Conservation (phyloP, 2,329 filamentous ascomycete genomes). For the Colletotrichum gigasporum region DNA sequence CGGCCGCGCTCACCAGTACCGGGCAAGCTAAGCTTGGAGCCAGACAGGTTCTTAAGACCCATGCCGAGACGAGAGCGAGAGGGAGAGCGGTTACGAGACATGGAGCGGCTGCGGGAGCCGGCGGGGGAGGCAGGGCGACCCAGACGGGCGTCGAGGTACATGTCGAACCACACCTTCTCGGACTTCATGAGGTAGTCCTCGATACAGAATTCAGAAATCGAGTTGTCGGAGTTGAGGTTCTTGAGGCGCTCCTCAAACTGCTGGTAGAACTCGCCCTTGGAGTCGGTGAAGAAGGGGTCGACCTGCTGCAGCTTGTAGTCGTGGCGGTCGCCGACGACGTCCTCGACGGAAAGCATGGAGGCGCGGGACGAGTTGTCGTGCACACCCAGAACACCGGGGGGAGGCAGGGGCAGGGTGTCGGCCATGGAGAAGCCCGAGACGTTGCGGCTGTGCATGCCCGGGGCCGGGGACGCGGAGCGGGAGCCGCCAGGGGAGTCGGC, state of each 20-base stretch:
- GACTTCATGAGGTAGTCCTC: slow-evolving; percentile 72
- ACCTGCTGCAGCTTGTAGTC: slow-evolving; percentile 72
- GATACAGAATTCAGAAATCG: slow-evolving; percentile 68
- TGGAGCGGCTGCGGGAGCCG: slow-evolving; percentile 33
- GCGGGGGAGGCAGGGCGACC: slow-evolving; percentile 54
- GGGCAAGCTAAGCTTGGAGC: slow-evolving; percentile 26
- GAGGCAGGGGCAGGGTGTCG: slow-evolving; percentile 40
- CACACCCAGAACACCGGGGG: slow-evolving; percentile 19
- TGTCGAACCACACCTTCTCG: slow-evolving; percentile 73
- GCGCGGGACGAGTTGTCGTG: slow-evolving; percentile 37
- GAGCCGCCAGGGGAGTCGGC: slow-evolving; percentile 27
- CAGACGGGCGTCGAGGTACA: slow-evolving; percentile 66
- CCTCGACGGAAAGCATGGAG: slow-evolving; percentile 63
- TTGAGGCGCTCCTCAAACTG: slow-evolving; percentile 67
- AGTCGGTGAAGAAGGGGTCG: slow-evolving; percentile 74
- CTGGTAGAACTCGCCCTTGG: slow-evolving; percentile 68
- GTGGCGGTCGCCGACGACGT: slow-evolving; percentile 68
- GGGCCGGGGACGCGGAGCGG: slow-evolving; percentile 17
- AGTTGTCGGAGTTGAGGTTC: slow-evolving; percentile 62
- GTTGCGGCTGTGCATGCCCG: slow-evolving; percentile 10
- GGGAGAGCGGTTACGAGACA: slow-evolving; percentile 12
- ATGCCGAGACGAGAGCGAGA: slow-evolving; percentile 20
- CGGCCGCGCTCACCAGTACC: slow-evolving; percentile 24
- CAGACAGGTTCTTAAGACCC: slow-evolving; percentile 27
- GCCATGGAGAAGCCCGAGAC: slow-evolving; percentile 31